Evolutionary conservation across 345 rosid species (phyloP).

Genomic region (Populus nigra): DNA sequence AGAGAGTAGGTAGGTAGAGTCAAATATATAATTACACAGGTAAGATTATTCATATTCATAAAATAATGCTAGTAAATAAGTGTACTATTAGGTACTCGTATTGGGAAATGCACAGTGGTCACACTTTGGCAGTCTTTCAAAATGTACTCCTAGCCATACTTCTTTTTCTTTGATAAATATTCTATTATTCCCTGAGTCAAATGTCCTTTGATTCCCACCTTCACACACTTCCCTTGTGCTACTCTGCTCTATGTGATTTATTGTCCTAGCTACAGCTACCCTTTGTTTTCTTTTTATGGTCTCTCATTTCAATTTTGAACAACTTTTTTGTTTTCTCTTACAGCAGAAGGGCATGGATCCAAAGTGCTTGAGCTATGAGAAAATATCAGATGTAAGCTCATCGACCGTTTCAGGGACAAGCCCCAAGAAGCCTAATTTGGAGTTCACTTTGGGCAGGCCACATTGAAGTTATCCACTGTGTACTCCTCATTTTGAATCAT

Average conservation of each 20-base stretch:
- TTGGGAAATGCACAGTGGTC: constrained; percentile 17
- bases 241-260: not conserved
- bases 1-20: not conserved
- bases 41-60: not conserved
- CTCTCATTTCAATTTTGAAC: not conserved
- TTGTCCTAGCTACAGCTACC: not conserved
- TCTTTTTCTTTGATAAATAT: constrained; percentile 24
- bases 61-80: not conserved
- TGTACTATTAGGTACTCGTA: not conserved
- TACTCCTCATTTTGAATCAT: constrained; percentile 41
- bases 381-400: constrained; percentile 76
- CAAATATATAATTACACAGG: constrained; percentile 5
- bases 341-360: constrained; percentile 64
- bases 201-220: constrained; percentile 38
- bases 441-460: constrained; percentile 90
- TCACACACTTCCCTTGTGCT: constrained; percentile 27
- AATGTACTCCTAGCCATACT: constrained; percentile 15
- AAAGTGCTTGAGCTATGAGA: constrained; percentile 70
- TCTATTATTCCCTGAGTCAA: constrained; percentile 44
- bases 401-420: constrained; percentile 68
- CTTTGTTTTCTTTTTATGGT: not conserved
- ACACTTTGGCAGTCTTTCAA: constrained; percentile 34
- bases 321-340: constrained; percentile 4
- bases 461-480: constrained; percentile 37
- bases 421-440: constrained; percentile 87